Percentiles rank a stretch among this genome's conserved stretches.
Evolutionary conservation across 192 early-diverging fungal species (phyloP).

Genomic region (Coemansia sp.): DNA sequence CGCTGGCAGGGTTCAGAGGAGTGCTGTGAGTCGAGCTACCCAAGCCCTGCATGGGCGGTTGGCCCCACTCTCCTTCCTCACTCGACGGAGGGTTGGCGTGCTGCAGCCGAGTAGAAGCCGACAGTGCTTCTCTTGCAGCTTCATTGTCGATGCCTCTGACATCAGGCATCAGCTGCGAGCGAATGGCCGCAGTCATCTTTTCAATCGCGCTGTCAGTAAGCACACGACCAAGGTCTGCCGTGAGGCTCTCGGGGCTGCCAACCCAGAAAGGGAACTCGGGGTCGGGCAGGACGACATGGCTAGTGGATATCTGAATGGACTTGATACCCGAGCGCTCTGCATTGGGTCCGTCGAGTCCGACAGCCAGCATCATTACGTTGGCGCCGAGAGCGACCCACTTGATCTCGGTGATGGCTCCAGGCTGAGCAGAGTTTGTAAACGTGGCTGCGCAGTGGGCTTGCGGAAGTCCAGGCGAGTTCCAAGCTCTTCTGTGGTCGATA

Average conservation of each 20-base stretch:
- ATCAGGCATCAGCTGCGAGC: constrained; percentile 19
- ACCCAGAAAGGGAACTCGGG: constrained; percentile 24
- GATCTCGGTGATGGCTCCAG: constrained; percentile 12
- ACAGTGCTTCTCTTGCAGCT: constrained; percentile 3
- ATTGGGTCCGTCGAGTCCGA: neutral
- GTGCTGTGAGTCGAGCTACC: neutral
- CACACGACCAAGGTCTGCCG: neutral
- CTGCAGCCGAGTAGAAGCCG: constrained; percentile 4
- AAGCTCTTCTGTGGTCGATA: constrained; percentile 7
- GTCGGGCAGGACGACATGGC: constrained; percentile 4
- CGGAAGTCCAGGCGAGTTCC: constrained; percentile 32
- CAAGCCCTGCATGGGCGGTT: neutral
- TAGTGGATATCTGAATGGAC: constrained; percentile 17
- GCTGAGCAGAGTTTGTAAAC: constrained; percentile 11
- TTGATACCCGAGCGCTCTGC: neutral
- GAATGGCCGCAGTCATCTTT: constrained; percentile 25
- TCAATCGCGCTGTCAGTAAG: constrained; percentile 22
- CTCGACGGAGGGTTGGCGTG: neutral
- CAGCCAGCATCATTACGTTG: constrained; percentile 30
- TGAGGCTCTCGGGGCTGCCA: neutral
- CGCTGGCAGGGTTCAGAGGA: constrained; percentile 17
- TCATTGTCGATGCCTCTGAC: neutral
- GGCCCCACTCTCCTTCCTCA: constrained; percentile 1
- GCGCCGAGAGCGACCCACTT: constrained; percentile 30
- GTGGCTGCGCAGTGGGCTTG: constrained; percentile 12